Evolutionary conservation across 129 eudicot species (phyloP), one percentile per base, ranked within the genome.

Genomic region (Pseudognaphalium luteoalbum): DNA sequence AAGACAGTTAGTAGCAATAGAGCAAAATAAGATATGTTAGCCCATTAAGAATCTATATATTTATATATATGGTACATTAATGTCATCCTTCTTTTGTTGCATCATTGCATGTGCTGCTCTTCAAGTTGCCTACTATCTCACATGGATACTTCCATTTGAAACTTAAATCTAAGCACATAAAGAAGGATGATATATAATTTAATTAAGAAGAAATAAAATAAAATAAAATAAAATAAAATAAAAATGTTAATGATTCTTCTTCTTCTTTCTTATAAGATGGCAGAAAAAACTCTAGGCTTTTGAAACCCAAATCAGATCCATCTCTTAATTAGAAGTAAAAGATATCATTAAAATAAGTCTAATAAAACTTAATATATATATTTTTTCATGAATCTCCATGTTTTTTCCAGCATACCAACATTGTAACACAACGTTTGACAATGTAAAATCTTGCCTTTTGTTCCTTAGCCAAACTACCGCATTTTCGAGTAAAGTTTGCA

Each of bases 381-480:
- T 14, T 50, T 7, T 37, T 60, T 92, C 88, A 92, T 22, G 91
- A 89, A 79, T 92, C 96, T 10, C 88, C 95, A 68, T 90, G 77
- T 65, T 90, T 90, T 65, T 87, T 81, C 98, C 98, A 90, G 77
- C 81, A 64, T 51, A 93, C 92, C 32, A 93, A 85, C 98, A 93
- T 93, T 8, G 88, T 66, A 66, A 93, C 88, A 82, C 98, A 93
- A 5, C 98, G 81, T 79, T 90, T 90, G 41, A 93, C 90, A 22
- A 93, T 93, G 83, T 93, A 93, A 70, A 93, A 90, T 60, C 84
- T 88, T 19, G 98, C 96, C 75, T 85, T 90, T 58, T 93, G 98
- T 81, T 93, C 98, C 70, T 93, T 93, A 41, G 96, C 98, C 83
- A 92, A 33, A 72, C 75, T 81, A 7, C 90, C 86, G 52, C 98